Evolutionary conservation across 2,329 filamentous ascomycete species (phyloP), one percentile per base, ranked within the genome.

Genomic region (Talaromyces atroroseus): DNA sequence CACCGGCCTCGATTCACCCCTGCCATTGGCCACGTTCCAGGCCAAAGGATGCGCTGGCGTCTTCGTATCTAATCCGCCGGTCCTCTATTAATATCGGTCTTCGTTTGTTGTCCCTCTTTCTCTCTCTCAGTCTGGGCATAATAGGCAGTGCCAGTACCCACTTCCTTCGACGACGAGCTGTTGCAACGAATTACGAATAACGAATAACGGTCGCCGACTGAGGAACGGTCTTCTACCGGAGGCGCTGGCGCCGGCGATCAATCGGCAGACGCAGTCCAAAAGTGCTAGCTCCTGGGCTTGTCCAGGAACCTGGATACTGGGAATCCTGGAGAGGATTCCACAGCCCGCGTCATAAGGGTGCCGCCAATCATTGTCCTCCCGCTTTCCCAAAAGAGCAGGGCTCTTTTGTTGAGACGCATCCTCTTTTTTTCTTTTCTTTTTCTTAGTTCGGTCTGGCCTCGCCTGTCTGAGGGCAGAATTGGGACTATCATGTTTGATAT

Each of bases 291-390:
- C 45, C 38, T 42, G n/a, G 10, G 24, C 34, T 24, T n/a, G 46
- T 47, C 52, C 45, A 16, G 26, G 20, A 40, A 18, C 52, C 34
- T 54, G 52, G 52, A 32, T 49, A 34, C 52, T 54, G 45, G 52
- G 34, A 54, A 49, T 48, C 52, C 52, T 45, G 52, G 45, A 49
- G 52, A 26, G 38, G 45, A 32, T n/a, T 47, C 42, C 18, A 18
- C 4, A 18, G 14, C 10, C 40, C 40, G 40, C 40, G 40, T 18
- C 18, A 10, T 12, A 44, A 20, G 20, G 40, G 14, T 18, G 38
- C 50, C 51, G 26, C 51, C 45, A 47, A 53, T 54, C 45, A 12
- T 42, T 34, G 34, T 49, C 46, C 32, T 49, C 45, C 26, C 46
- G 52, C 44, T 49, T 40, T 18, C 23, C 44, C 34, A 32, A 52